These are phyloP conservation scores for Aspergillus hiratsukae DNA, from an alignment of 2,329 filamentous ascomycete species.

Conservation along the genomic window DNA sequence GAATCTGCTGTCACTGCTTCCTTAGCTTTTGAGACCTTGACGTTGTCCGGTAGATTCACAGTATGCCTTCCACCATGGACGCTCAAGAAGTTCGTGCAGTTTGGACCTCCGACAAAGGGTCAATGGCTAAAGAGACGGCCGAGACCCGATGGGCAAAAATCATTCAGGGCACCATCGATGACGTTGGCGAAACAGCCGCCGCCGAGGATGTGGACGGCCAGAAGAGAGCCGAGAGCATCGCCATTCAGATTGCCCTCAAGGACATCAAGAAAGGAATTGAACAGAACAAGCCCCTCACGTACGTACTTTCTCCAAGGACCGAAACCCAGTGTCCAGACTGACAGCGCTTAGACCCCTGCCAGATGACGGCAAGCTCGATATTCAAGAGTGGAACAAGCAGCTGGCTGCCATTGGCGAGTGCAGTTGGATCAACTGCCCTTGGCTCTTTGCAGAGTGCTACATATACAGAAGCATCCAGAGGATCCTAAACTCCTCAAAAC, in stretches of 20 bases:
- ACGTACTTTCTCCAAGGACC: too few species aligned
- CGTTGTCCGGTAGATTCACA: too few species aligned
- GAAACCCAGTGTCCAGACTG: too few species aligned
- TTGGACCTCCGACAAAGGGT: slow-evolving; percentile 29
- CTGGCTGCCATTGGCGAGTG: slow-evolving; percentile 5
- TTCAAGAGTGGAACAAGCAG: slow-evolving; percentile 13
- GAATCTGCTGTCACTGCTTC: too few species aligned
- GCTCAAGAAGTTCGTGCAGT: too few species aligned
- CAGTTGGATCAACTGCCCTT: slow-evolving; percentile 14
- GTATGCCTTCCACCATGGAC: too few species aligned
- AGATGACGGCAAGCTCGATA: slow-evolving; percentile 9
- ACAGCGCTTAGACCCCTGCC: too few species aligned
- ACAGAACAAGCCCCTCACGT: too few species aligned
- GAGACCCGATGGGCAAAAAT: too few species aligned
- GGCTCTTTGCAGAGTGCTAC: slow-evolving; percentile 21
- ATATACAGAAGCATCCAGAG: slow-evolving; percentile 14
- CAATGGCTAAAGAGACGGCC: slow-evolving; percentile 31
- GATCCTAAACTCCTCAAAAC: slow-evolving; percentile 10
- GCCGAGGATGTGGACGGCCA: slow-evolving; percentile 46
- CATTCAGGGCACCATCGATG: slow-evolving; percentile 37
- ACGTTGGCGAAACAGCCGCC: slow-evolving; percentile 44
- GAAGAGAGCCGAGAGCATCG: slow-evolving; percentile 36
- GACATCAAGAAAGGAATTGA: too few species aligned
- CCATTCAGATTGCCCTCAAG: too few species aligned
- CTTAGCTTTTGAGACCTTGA: too few species aligned